Evolutionary conservation across 2,329 filamentous ascomycete species (phyloP), one percentile per base, ranked within the genome.

Genomic region (Colletotrichum viniferum): DNA sequence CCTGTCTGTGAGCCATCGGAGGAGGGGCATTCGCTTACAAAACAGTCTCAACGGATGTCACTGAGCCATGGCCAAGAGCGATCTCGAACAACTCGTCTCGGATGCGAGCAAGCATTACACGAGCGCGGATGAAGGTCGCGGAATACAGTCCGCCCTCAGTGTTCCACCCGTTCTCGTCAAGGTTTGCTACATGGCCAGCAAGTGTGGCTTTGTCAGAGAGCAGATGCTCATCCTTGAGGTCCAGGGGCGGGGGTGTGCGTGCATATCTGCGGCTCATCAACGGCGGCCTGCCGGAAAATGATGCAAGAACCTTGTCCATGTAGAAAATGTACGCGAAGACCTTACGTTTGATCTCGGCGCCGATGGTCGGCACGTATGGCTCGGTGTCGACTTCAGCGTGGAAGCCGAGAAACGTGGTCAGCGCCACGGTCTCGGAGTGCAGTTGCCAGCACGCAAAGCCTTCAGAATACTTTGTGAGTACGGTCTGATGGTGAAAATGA

Each of bases 271-370:
- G 80, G 48, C 81, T 81, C 24, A 87, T 71, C 1, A 86, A 79
- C 0, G 85, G 86, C 4, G 86, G 86, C 7, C 86, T 78, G 1
- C 86, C 86, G 3, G 86, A 86, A 52, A 88, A 86, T 2, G 84
- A 83, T 8, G 84, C 83, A 5, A 84, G 77, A 2, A 82, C 79
- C 77, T 86, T 86, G 67, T 86, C 84, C 43, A 82, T 77, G 18
- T 78, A 79, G 67, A 83, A 84, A 18, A 84, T 68, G 38, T 82
- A 78, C 24, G 81, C 79, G 38, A 84, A 84, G 5, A 85, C 52
- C 8, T 82, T 76, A 30, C 74, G 74, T 32, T 74, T 76, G 65
- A 74, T 77, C 75, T 85, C 83, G 5, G 80, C 79, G 7, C 80
- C 75, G n/a, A 82, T 79, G 1, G 81, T 80, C 3, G 80, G 79